Evolutionary conservation across 2,329 filamentous ascomycete species (phyloP).

Genomic region (Delphinella strobiligena): DNA sequence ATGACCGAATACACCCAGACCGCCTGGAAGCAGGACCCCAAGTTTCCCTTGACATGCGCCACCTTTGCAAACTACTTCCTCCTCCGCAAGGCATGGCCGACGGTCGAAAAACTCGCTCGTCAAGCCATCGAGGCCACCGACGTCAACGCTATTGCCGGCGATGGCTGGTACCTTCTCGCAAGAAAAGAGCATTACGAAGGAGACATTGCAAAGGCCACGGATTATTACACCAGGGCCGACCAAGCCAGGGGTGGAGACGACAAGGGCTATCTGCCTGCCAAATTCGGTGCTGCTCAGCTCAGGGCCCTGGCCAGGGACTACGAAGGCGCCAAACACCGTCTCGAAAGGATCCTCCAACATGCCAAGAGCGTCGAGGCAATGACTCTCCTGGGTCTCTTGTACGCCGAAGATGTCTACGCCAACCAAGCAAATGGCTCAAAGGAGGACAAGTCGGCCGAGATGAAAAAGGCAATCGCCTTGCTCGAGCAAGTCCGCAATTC

Average conservation of each 20-base stretch:
- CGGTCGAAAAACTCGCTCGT: conserved; percentile 75
- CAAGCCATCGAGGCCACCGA: conserved; percentile 94
- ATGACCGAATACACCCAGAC: conserved; percentile 93
- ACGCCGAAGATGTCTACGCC: conserved; percentile 86
- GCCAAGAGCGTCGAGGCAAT: conserved; percentile 77
- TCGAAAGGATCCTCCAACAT: conserved; percentile 89
- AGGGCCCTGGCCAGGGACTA: conserved; percentile 73
- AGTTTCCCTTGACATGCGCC: conserved; percentile 77
- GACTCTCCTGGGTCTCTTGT: conserved; percentile 79
- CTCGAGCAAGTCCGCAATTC: conserved; percentile 73
- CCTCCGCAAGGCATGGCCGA: conserved; percentile 64
- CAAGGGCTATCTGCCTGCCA: conserved; percentile 81
- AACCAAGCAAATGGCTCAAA: conserved; percentile 59
- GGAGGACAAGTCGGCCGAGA: conserved; percentile 77
- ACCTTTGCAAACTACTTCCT: conserved; percentile 88
- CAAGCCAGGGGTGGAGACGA: conserved; percentile 87
- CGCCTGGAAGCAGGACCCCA: conserved; percentile 86
- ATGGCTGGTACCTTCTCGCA: conserved; percentile 92
- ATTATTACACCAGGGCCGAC: conserved; percentile 84
- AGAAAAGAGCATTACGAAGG: conserved; percentile 80
- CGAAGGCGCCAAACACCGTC: conserved; percentile 79
- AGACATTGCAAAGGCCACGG: conserved; percentile 60
- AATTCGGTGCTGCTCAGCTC: conserved; percentile 86
- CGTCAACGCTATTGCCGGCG: conserved; percentile 90
- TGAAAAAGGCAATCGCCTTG: conserved; percentile 74